Conservation (phyloP, 1,139 yeast genomes). For the Yamadazyma triangularis region DNA sequence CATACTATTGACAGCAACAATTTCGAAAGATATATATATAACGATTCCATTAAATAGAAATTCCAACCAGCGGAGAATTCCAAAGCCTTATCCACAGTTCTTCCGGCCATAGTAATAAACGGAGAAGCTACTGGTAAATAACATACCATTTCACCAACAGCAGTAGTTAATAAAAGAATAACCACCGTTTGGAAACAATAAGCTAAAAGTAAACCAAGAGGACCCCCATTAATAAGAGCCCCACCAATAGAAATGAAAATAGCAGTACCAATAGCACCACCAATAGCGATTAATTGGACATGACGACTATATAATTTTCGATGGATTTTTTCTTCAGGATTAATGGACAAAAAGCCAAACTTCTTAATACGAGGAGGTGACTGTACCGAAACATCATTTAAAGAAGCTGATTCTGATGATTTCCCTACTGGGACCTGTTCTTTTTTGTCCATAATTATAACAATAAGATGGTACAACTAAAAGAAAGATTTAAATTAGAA, state of each 20-base stretch:
- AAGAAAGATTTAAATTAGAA: too few species aligned
- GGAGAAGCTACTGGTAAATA: slow-evolving; percentile 68
- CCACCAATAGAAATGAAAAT: slow-evolving; percentile 30
- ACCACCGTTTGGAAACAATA: slow-evolving; percentile 46
- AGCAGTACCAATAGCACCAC: slow-evolving; percentile 27
- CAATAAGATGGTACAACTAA: too few species aligned
- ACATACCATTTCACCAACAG: slow-evolving; percentile 78
- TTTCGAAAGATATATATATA: slow-evolving; percentile 75
- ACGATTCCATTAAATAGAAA: slow-evolving; percentile 73
- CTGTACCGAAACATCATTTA: slow-evolving; percentile 1
- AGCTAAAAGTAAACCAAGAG: slow-evolving; percentile 38
- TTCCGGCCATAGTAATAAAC: slow-evolving; percentile 47
- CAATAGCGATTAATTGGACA: slow-evolving; percentile 25
- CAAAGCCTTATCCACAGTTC: slow-evolving; percentile 58
- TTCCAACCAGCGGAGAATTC: slow-evolving; percentile 79
- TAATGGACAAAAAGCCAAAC: slow-evolving; percentile 5
- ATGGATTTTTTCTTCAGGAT: slow-evolving; percentile 6
- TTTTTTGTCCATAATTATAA: too few species aligned
- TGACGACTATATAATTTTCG: slow-evolving; percentile 13
- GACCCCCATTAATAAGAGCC: slow-evolving; percentile 41
- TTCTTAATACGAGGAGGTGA: slow-evolving; percentile 2
- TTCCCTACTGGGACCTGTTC: too few species aligned
- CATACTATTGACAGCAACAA: slow-evolving; percentile 74
- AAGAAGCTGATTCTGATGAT: too few species aligned
- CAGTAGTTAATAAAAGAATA: slow-evolving; percentile 56